phyloP scores from a whole-genome alignment of 768 basidiomycete species.

The Phanerochaete carnosa region DNA sequence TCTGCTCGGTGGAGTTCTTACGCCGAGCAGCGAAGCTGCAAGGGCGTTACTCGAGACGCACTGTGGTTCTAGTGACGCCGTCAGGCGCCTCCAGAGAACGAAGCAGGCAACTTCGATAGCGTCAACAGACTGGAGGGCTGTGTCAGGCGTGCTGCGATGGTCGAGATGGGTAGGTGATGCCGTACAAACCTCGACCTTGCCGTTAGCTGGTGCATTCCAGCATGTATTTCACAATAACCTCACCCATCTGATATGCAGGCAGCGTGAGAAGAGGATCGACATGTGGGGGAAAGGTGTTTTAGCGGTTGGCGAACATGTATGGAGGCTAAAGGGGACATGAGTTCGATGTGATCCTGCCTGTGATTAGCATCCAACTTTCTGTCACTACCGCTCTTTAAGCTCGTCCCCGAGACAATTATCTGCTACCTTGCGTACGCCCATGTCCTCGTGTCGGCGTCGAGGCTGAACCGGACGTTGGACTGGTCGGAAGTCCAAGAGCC shows the following conservation, averaged over 20 bases:
- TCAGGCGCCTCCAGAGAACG: background rate
- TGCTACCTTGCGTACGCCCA: no score
- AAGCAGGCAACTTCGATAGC: background rate
- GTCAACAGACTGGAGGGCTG: background rate
- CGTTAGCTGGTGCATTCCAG: background rate
- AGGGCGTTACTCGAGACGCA: background rate
- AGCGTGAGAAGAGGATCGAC: constrained; percentile 3
- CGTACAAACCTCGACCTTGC: background rate
- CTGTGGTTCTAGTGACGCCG: background rate
- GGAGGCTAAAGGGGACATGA: background rate
- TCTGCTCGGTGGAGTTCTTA: background rate
- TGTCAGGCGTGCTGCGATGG: background rate
- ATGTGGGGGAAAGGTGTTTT: background rate
- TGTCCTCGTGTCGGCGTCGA: no score
- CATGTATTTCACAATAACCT: background rate
- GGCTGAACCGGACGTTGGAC: no score
- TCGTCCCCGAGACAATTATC: no score
- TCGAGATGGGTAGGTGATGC: background rate
- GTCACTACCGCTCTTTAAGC: background rate
- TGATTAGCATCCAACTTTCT: background rate
- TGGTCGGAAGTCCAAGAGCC: background rate
- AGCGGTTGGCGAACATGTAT: background rate
- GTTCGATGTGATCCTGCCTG: background rate
- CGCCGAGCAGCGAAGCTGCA: background rate
- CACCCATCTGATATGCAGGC: background rate